Base-by-base conservation (phyloP, 208 protist genomes). In the Trypanosoma avium region DNA sequence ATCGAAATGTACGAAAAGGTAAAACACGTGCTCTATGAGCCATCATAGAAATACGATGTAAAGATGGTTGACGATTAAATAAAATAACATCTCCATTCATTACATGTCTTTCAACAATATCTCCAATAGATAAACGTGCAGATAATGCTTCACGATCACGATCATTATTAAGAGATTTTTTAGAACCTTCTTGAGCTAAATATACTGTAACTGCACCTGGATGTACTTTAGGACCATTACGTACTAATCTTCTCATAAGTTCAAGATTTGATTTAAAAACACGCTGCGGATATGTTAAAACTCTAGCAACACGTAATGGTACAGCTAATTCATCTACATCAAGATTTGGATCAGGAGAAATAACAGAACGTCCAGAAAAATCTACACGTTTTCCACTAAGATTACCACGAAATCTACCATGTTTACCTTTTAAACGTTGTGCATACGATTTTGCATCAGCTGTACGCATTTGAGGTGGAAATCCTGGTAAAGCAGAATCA, bases 31-130 rank as follows among this genome's bases (percentile, higher is more conserved):
- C 93, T 27, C 86, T 82, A 71, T 99, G 98, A n/a, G 78, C 88
- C 99, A 99, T 99, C 87, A 99, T 99, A 3, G 94, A 99, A 10
- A 99, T 93, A 69, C 94, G 91, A 73, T 99, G 99, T 21, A 99
- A 87, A 17, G 98, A 99, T 4, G 99, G 99, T 81, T 99, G 98
- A 21, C 99, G 85, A 76, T 99, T 99, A 86, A 99, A 99, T 21
- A 99, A 75, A 42, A 99, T 83, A 32, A 98, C 75, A 76, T 99
- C 99, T 57, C 97, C 96, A 75, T 99, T 97, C 26, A 96, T 89
- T 27, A 99, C 73, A 77, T 99, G 99, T n/a, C 99, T 87, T 77
- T 99, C 98, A 5, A 99, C 98, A 62, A 99, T 86, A 67, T 99
- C 99, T 49, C 98, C 98, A 55, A 97, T 57, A 33, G 85, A 61